Evolutionary conservation across 2,329 filamentous ascomycete species (phyloP).

Genomic region (Aspergillus sp.): DNA sequence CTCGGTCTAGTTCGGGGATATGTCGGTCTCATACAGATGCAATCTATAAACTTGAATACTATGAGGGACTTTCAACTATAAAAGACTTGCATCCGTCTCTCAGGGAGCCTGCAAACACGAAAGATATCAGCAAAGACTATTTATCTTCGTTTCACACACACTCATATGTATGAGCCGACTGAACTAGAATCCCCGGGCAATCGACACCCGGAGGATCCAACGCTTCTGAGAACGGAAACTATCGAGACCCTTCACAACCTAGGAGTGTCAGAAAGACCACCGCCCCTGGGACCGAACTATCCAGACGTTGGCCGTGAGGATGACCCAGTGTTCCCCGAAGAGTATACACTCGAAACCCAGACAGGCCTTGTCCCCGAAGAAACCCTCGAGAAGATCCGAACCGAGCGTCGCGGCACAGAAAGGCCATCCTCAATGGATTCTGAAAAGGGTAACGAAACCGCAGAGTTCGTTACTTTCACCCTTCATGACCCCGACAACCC

Average conservation of each 20-base stretch:
- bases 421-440: conserved; percentile 8
- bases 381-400: conserved; percentile 10
- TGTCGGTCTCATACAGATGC: too few relatives aligned
- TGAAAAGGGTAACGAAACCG: conserved; percentile 23
- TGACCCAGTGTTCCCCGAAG: conserved; percentile 13
- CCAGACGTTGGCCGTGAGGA: conserved; percentile 18
- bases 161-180: too few relatives aligned
- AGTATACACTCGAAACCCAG: conserved; percentile 12
- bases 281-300: conserved; percentile 28
- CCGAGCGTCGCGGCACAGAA: background rate
- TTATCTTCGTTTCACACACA: too few relatives aligned
- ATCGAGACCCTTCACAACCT: conserved; percentile 19
- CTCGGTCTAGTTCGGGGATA: too few relatives aligned
- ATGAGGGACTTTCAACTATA: too few relatives aligned
- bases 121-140: too few relatives aligned
- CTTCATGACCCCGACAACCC: conserved; percentile 69
- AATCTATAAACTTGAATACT: too few relatives aligned
- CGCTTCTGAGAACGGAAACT: conserved; percentile 16
- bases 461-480: conserved; percentile 59
- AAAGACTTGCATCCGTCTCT: too few relatives aligned
- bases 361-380: conserved; percentile 12
- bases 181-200: too few relatives aligned
- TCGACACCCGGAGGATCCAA: too few relatives aligned
- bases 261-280: conserved; percentile 21
- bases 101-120: too few relatives aligned